Evolutionary conservation across 495 filamentous ascomycete genomes (phyloP), one percentile per base, ranked within the genome.

Genomic region (Neurospora sp.): DNA sequence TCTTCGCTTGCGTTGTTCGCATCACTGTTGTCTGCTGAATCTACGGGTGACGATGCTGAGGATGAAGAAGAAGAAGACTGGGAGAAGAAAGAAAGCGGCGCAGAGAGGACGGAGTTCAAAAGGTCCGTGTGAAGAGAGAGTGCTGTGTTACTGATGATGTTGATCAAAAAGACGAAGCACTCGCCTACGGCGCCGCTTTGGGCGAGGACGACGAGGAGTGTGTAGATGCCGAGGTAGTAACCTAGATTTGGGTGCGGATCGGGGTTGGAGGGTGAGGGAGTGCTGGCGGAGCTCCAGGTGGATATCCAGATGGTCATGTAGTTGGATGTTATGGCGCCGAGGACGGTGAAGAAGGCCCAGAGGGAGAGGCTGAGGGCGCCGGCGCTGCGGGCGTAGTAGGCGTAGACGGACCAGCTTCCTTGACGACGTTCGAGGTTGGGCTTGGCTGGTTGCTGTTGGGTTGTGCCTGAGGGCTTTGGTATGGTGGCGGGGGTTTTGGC

Each of bases 201-300:
- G 10, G 69, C 69, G 11, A 77, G 44, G 2, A 80, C 82, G 8
- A 81, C 85, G 59, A 90, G 83, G 78, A 88, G 82, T 20, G 80
- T 85, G 73, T 90, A 90, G 37, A 89, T 84, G 12, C 88, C 87
- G 6, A 90, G 77, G 70, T 87, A 90, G 48, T 86, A 83, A 7
- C 82, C 86, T 6, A 87, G 74, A 18, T 82, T 76, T 37, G 78
- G 77, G 59, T 84, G 85, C 8, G 84, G 83, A 18, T 83, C 87
- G 14, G 27, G 54, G 27, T 62, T 62, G 54, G 54, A 62, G 12
- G 54, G 1, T 0, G 54, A 31, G 6, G 54, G 54, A 1, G 54
- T 62, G 54, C 54, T 62, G 54, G 54, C 54, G 23, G 54, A 62
- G 27, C 54, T 62, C 54, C 54, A 62, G 6, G 5, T 35, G 12